Percentiles rank a stretch among this genome's conserved stretches.
Conservation (phyloP, 2,329 filamentous ascomycete species). For the Parasarocladium wereldwijsianum region DNA sequence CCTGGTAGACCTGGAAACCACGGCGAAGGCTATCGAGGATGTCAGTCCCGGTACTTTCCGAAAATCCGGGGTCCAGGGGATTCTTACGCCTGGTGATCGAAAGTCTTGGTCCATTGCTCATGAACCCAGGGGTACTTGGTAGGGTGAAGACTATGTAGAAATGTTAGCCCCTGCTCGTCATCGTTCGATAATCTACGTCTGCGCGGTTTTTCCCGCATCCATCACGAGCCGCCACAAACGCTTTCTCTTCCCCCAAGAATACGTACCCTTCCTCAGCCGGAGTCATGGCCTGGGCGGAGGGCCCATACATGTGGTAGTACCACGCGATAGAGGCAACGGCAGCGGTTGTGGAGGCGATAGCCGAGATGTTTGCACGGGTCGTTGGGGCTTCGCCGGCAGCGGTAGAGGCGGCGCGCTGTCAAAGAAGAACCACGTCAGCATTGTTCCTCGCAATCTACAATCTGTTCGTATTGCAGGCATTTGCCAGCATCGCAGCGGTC, state of each 20-base stretch:
- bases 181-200: not conserved
- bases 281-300: constrained; percentile 75
- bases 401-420: constrained; percentile 54
- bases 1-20: constrained; percentile 98
- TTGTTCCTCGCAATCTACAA: too few species aligned
- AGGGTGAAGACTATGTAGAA: constrained; percentile 60
- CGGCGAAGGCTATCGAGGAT: constrained; percentile 61
- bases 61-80: constrained; percentile 3
- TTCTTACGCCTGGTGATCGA: constrained; percentile 89
- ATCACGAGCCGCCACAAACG: constrained; percentile 2
- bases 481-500: too few species aligned
- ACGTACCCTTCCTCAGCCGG: constrained; percentile 97
- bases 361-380: constrained; percentile 68
- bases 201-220: constrained; percentile 6
- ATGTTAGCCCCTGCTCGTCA: constrained; percentile 16
- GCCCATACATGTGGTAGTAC: constrained; percentile 95
- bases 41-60: constrained; percentile 3
- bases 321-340: constrained; percentile 84
- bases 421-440: constrained; percentile 22
- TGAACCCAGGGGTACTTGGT: constrained; percentile 95
- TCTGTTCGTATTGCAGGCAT: too few species aligned
- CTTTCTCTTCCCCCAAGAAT: too few species aligned
- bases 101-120: constrained; percentile 82
- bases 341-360: constrained; percentile 71
- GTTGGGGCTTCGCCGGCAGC: constrained; percentile 58